Conservation (phyloP, 2,329 filamentous ascomycete species). For the Pseudocercospora vitis region DNA sequence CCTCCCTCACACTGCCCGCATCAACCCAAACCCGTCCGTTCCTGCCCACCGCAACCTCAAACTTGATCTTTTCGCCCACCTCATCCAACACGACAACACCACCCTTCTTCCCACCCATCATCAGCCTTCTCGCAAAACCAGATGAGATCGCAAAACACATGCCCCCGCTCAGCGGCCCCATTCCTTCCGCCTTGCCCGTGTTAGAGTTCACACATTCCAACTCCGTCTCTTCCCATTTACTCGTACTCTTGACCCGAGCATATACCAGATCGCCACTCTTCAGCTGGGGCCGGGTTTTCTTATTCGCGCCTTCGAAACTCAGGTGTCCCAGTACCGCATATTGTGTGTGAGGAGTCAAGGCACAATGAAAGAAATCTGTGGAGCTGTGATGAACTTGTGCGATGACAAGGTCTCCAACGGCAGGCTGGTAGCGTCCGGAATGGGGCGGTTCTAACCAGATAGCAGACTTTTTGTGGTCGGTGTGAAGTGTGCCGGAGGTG, state of each 20-base stretch:
- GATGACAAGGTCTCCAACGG: constrained; percentile 81
- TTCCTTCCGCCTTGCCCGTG: constrained; percentile 83
- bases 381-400: constrained; percentile 77
- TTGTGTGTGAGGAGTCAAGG: constrained; percentile 64
- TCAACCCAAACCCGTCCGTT: constrained; percentile 94
- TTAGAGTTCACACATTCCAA: constrained; percentile 83
- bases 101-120: constrained; percentile 61
- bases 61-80: constrained; percentile 76
- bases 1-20: constrained; percentile 69
- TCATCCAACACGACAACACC: constrained; percentile 75
- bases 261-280: constrained; percentile 78
- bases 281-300: constrained; percentile 84
- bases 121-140: constrained; percentile 75
- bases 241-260: constrained; percentile 75
- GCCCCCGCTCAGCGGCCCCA: constrained; percentile 79
- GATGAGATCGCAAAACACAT: constrained; percentile 82
- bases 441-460: constrained; percentile 70
- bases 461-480: constrained; percentile 71
- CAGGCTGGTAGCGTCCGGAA: constrained; percentile 77
- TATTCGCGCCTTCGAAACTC: constrained; percentile 84
- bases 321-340: constrained; percentile 76
- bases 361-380: constrained; percentile 76
- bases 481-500: constrained; percentile 65
- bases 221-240: constrained; percentile 83
- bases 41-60: constrained; percentile 89